Base-by-base conservation (phyloP, 129 eudicot species). In the Calendula officinalis region DNA sequence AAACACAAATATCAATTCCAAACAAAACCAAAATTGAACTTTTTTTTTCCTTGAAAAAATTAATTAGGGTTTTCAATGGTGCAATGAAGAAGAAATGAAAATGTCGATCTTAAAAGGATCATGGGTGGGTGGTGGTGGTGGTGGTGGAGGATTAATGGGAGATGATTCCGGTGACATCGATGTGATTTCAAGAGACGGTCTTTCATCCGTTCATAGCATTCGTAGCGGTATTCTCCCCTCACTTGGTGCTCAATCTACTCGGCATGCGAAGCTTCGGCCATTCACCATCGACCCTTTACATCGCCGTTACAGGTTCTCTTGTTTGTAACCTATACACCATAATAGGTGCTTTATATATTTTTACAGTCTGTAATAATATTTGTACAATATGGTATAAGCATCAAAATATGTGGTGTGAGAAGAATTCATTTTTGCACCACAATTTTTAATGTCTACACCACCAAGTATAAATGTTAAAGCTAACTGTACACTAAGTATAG, bases 271-370 rank as follows among this genome's bases (percentile, higher is more conserved):
- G 62, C 82, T 85, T 15, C 80, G 74, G 6, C 80, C 69, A 33
- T 85, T 63, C 59, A 81, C 71, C 70, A 44, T 85, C 30, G 72
- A 82, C 61, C 92, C 92, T 6, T 78, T 78, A 27, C 60, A 81
- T 72, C 72, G 69, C 3, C 82, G 67, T 48, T 85, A 81, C 75
- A 81, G 84, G 87, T 80, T 56, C 30, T 22, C 30, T 22, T 22
- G 30, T 22, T 22, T 22, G 30, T 22, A 22, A 22, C 30, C 30
- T 22, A 22, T 22, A 22, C 27, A 11, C 10, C 32, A 30, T n/a
- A 22, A 5, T 17, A 35, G 1, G 14, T 45, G 30, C 22, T 3
- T 22, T 22, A 22, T 22, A 22, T 22, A 22, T 22, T 6, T 8
- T 16, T 55, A 32, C 30, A 22, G 10, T 1, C 7, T 8, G 16